Evolutionary conservation across 192 early-diverging fungal genomes (phyloP), one percentile per base, ranked within the genome.

Genomic region (Coemansia sp.): DNA sequence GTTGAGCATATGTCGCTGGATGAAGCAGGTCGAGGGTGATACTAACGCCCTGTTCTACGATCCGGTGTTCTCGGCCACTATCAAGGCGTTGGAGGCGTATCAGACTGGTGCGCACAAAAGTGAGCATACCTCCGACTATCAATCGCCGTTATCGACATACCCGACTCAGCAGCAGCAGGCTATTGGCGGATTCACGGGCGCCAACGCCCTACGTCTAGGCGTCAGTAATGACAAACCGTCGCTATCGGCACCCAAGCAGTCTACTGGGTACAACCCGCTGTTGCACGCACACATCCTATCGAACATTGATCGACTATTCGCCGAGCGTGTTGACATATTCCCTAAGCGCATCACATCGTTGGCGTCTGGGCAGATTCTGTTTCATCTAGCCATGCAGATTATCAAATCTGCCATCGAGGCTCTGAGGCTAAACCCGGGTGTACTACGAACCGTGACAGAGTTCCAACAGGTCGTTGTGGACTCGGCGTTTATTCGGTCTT

Each of bases 261-360:
- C 16, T 29, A 16, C 39, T 8, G 44, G 33, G 8, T 62, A 47
- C 57, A 40, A 61, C 41, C 62, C 70, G 5, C 22, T 66, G 6
- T 20, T 78, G 40, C 79, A 79, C 24, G 74, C 76, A 3, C 79
- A 86, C 18, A 76, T 86, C 16, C 36, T 82, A 50, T 82, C 80
- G 2, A 81, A 81, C 58, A 82, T 86, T n/a, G 84, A 86, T 61
- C 64, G 76, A 0, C 49, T 86, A 41, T 86, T 86, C 74, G 80
- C 79, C n/a, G 80, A 86, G 47, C 84, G 77, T 16, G 72, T 86
- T 4, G 84, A 86, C 20, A 67, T 82, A 20, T 82, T 82, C 20
- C 81, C 81, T 2, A 66, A 58, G 22, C 63, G 60, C n/a, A 41
- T 79, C 7, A 49, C 33, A 4, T 68, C 73, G 11, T 63, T 83